These are phyloP conservation scores for Leccinum ochraceum DNA, from an alignment of 768 basidiomycete genomes.

Conservation along the genomic window DNA sequence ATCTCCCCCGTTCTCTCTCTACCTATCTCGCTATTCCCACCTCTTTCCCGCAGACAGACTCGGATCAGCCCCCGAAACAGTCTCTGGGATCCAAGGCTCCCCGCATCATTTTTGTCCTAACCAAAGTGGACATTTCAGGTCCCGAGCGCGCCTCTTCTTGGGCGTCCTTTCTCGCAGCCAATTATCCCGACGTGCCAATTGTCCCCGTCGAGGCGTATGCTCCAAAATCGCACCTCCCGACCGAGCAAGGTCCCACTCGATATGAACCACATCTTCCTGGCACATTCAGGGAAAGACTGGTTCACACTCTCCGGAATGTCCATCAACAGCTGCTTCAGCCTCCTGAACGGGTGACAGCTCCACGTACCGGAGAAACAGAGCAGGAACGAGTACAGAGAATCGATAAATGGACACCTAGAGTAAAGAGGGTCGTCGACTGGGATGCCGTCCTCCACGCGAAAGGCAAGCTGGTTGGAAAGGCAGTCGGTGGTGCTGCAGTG, in stretches of 20 bases:
- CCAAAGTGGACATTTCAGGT: slow-evolving; percentile 87
- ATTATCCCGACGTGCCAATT: slow-evolving; percentile 56
- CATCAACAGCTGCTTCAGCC: slow-evolving; percentile 71
- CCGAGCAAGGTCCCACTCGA: slow-evolving; percentile 44
- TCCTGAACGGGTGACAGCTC: slow-evolving; percentile 54
- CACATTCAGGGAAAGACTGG: slow-evolving; percentile 60
- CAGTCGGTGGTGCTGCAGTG: slow-evolving; percentile 43
- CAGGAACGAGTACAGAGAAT: slow-evolving; percentile 48
- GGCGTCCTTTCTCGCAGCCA: slow-evolving; percentile 56
- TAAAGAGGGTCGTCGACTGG: slow-evolving; percentile 77
- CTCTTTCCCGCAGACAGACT: not conserved
- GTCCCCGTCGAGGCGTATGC: slow-evolving; percentile 79
- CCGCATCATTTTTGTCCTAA: slow-evolving; percentile 69
- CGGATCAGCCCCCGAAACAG: slow-evolving; percentile 28
- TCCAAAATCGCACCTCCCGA: slow-evolving; percentile 40
- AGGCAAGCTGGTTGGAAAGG: slow-evolving; percentile 44
- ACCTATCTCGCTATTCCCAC: slow-evolving; percentile 48
- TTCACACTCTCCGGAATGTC: slow-evolving; percentile 61
- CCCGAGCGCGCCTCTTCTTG: slow-evolving; percentile 62
- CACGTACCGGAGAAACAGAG: slow-evolving; percentile 37
- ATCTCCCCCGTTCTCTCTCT: slow-evolving; percentile 79
- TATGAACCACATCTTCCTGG: slow-evolving; percentile 71
- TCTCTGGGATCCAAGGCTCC: slow-evolving; percentile 31
- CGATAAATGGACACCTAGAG: slow-evolving; percentile 62
- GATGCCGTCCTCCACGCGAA: slow-evolving; percentile 51